These are phyloP conservation scores for Candida gorgasii DNA, from an alignment of 805 yeast species.

Conservation along the genomic window DNA sequence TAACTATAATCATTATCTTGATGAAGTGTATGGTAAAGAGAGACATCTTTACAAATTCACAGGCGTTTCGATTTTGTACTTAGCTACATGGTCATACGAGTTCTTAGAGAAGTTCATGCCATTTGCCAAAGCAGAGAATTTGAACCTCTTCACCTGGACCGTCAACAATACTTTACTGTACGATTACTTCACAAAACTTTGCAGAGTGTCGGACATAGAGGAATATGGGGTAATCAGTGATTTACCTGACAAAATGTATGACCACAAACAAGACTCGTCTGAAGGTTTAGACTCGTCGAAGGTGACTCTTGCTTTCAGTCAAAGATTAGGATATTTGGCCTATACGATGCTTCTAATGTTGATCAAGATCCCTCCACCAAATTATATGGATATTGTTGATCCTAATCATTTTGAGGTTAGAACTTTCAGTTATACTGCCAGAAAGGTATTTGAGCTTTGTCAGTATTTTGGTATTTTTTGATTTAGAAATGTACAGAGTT, in stretches of 20 bases:
- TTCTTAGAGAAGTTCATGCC: slow-evolving; percentile 40
- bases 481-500: too few relatives aligned
- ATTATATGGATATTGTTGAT: slow-evolving; percentile 2
- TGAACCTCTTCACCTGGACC: slow-evolving; percentile 42
- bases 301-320: slow-evolving; percentile 6
- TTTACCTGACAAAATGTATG: slow-evolving; percentile 30
- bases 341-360: background rate
- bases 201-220: slow-evolving; percentile 22
- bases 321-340: background rate
- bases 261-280: slow-evolving; percentile 2
- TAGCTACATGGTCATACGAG: slow-evolving; percentile 37
- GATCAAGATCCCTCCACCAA: background rate
- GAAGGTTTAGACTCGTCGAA: background rate
- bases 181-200: slow-evolving; percentile 31
- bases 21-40: slow-evolving; percentile 20
- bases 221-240: slow-evolving; percentile 42
- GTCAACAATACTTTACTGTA: slow-evolving; percentile 36
- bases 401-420: background rate
- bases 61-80: slow-evolving; percentile 39
- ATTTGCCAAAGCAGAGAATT: slow-evolving; percentile 28
- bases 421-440: background rate
- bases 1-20: slow-evolving; percentile 37
- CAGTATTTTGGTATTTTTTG: slow-evolving; percentile 10
- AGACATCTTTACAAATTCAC: slow-evolving; percentile 30
- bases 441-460: slow-evolving; percentile 1